Evolutionary conservation across 768 basidiomycete species (phyloP), one percentile per base, ranked within the genome.

Genomic region (Russula virescens): DNA sequence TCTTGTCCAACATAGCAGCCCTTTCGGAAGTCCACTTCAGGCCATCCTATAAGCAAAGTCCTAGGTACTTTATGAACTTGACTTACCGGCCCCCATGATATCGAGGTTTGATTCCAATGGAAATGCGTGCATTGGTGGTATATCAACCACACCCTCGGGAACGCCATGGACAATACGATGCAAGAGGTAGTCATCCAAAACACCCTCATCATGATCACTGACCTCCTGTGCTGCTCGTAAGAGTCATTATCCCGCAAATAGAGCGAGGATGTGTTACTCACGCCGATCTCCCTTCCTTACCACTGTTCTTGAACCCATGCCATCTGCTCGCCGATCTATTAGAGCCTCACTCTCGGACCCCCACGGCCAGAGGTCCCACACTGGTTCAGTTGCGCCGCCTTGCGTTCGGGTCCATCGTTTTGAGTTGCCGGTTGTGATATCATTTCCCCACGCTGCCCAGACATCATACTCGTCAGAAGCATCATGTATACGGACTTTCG

Each of bases 1-100:
- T 98, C 97, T 78, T 99, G 97, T 10, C 97, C 97, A 6, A 98
- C 88, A 71, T 98, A 98, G 71, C 97, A 99, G 3, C 97, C 97
- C 76, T 99, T 99, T 60, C 91, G 80, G 73, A 97, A 98, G 74
- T 98, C 94, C 71, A 98, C 95, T 88, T 79, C 48, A 55, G 46
- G 57, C 5, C 57, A 26, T 58, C 42, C 64, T 34, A 61, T 64
- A 38, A 55, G 35, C 51, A 55, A 42, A 66, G 59, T 55, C 45
- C 21, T 48, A 34, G 14, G 69, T 43, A 23, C 19, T 1, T 14
- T 25, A 38, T n/a, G 8, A 25, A 28, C n/a, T 19, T 25, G 28
- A 79, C 89, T 75, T 69, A 97, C 95, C 76, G 70, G 85, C 96
- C 54, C 94, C 94, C 90, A 98, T 98, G 46, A 89, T 76, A 72